Base-by-base conservation (phyloP, 73 alveolate genomes). In the Urostyla sp. region DNA sequence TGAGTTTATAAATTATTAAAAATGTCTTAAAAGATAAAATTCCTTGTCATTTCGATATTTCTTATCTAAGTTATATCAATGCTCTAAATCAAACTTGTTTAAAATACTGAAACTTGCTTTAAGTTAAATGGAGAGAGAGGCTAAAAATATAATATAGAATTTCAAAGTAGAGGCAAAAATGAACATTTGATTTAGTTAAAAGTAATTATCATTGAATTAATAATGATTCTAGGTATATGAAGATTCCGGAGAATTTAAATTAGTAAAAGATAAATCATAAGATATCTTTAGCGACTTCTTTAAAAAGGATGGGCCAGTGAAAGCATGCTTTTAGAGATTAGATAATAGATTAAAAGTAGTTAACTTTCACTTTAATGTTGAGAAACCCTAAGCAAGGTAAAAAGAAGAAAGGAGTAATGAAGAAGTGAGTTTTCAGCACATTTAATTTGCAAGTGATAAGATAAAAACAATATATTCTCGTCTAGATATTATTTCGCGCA, bases 61-160 rank as follows among this genome's bases (percentile, higher is more conserved):
- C n/a, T n/a, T n/a, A n/a, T n/a, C n/a, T n/a, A n/a, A n/a, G n/a
- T n/a, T n/a, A n/a, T n/a, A n/a, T n/a, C n/a, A n/a, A n/a, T n/a
- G n/a, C n/a, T n/a, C n/a, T n/a, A n/a, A n/a, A n/a, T n/a, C n/a
- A n/a, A n/a, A n/a, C n/a, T n/a, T n/a, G n/a, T n/a, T n/a, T n/a
- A n/a, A n/a, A n/a, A n/a, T n/a, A n/a, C n/a, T n/a, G n/a, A n/a
- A n/a, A n/a, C n/a, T n/a, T n/a, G n/a, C n/a, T n/a, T n/a, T n/a
- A n/a, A n/a, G n/a, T n/a, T n/a, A n/a, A 7, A 21, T 56, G 77
- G 77, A 11, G 23, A 30, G 61, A 2, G 8, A 50, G 72, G 76
- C 2, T 49, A 23, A 23, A 16, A 20, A 63, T 54, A 32, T 20
- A 37, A 30, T 80, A 21, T 36, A 56, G 74, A 24, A 20, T 80